Conservation (phyloP, 345 rosid species). For the Gossypium rotundifolium region DNA sequence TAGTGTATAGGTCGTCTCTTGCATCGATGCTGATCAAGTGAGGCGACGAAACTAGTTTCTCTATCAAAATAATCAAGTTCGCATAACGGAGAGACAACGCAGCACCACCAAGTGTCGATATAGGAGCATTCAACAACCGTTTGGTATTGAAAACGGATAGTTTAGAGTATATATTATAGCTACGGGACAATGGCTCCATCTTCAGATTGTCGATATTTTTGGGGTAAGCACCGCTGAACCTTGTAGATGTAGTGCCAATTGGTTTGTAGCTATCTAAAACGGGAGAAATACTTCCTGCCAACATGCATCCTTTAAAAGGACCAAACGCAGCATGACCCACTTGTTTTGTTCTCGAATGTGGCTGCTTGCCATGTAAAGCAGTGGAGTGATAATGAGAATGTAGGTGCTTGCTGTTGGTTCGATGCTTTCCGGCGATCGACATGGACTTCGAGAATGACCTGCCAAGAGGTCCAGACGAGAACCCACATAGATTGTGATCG, state of each 20-base stretch:
- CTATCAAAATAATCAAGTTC: slow-evolving; percentile 43
- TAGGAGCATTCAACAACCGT: slow-evolving; percentile 32
- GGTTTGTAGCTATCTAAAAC: slow-evolving; percentile 24
- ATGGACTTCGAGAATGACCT: slow-evolving; percentile 14
- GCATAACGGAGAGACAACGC: slow-evolving; percentile 63
- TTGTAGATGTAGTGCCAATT: slow-evolving; percentile 30
- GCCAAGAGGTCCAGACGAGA: slow-evolving; percentile 15
- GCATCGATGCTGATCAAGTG: slow-evolving; percentile 37
- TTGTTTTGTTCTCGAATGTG: slow-evolving; percentile 27
- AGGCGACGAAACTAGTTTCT: slow-evolving; percentile 45
- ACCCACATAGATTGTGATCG: not conserved
- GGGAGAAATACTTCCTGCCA: slow-evolving; percentile 31
- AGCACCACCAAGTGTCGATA: slow-evolving; percentile 49
- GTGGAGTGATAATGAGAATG: slow-evolving; percentile 18
- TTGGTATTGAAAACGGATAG: slow-evolving; percentile 33
- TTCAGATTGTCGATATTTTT: slow-evolving; percentile 18
- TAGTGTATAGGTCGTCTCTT: slow-evolving; percentile 48
- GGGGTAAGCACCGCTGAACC: slow-evolving; percentile 17
- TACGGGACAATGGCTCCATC: slow-evolving; percentile 14
- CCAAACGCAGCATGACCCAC: slow-evolving; percentile 28
- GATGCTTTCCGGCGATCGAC: slow-evolving; percentile 17
- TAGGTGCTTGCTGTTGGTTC: slow-evolving; percentile 20
- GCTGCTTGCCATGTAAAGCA: slow-evolving; percentile 15
- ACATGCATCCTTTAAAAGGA: slow-evolving; percentile 42
- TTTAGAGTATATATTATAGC: slow-evolving; percentile 27